phyloP scores from a whole-genome alignment of 371 early-diverging fungal species.

The Coemansia sp. region DNA sequence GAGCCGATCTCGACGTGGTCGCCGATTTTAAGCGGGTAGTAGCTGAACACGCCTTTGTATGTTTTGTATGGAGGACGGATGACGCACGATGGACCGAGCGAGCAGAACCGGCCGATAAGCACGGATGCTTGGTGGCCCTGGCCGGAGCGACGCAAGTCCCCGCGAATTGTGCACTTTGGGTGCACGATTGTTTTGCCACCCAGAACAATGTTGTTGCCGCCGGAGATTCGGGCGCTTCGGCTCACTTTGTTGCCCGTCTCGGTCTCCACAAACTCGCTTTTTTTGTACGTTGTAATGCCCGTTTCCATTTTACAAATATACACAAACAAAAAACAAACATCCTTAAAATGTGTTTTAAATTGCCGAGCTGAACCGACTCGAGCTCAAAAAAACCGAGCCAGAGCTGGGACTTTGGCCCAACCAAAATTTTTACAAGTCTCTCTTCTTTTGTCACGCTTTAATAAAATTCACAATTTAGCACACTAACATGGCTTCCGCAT shows the following conservation, averaged over 20 bases:
- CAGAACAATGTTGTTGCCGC: slow-evolving; percentile 92
- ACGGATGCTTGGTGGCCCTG: slow-evolving; percentile 82
- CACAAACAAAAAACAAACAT: not conserved
- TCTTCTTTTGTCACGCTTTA: too few relatives aligned
- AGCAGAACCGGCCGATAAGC: slow-evolving; percentile 87
- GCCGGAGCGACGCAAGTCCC: slow-evolving; percentile 89
- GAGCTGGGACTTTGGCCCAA: too few relatives aligned
- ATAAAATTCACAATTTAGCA: too few relatives aligned
- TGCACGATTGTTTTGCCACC: slow-evolving; percentile 96
- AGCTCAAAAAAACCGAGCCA: too few relatives aligned
- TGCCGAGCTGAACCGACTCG: not conserved
- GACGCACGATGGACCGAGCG: slow-evolving; percentile 71
- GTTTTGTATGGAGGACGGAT: slow-evolving; percentile 94
- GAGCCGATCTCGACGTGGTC: slow-evolving; percentile 91
- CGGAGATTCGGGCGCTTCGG: slow-evolving; percentile 84
- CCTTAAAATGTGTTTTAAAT: too few relatives aligned
- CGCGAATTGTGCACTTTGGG: slow-evolving; percentile 84
- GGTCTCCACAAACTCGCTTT: slow-evolving; percentile 60
- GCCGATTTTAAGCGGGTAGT: slow-evolving; percentile 95
- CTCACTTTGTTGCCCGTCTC: slow-evolving; percentile 95
- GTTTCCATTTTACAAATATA: slow-evolving; percentile 66
- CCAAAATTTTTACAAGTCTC: too few relatives aligned
- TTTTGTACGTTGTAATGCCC: slow-evolving; percentile 56
- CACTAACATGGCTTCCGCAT: slow-evolving; percentile 6
- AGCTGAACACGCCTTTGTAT: slow-evolving; percentile 87